phyloP scores from a whole-genome alignment of 2,329 filamentous ascomycete species.

The Pezicula radicicola region DNA sequence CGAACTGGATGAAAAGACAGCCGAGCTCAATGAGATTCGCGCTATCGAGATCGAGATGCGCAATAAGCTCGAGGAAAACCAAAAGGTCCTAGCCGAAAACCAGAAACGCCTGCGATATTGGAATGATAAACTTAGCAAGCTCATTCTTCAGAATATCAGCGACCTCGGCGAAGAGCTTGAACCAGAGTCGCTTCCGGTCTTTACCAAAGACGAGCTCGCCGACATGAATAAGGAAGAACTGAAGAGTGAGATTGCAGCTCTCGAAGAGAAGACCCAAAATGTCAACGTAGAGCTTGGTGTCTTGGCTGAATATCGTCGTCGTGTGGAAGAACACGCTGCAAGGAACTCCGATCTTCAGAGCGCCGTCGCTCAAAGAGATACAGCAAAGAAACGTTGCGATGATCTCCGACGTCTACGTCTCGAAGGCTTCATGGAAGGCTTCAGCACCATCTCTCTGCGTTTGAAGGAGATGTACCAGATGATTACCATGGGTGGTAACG shows the following conservation, averaged over 20 bases:
- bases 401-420: constrained; percentile 86
- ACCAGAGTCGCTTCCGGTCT: constrained; percentile 67
- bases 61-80: constrained; percentile 94
- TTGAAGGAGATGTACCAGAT: constrained; percentile 99
- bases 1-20: constrained; percentile 81
- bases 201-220: constrained; percentile 68
- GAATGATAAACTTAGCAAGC: constrained; percentile 84
- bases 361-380: constrained; percentile 75
- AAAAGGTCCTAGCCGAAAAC: constrained; percentile 84
- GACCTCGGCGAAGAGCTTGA: constrained; percentile 58
- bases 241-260: constrained; percentile 61
- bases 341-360: constrained; percentile 81
- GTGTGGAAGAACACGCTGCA: constrained; percentile 77
- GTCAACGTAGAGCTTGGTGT: constrained; percentile 86
- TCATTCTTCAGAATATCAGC: constrained; percentile 76
- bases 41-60: constrained; percentile 96
- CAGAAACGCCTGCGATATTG: constrained; percentile 81
- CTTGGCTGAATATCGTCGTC: constrained; percentile 80
- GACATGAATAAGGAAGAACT: constrained; percentile 64
- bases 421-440: constrained; percentile 98
- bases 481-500: constrained; percentile 99
- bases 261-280: constrained; percentile 78
- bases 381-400: constrained; percentile 88
- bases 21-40: constrained; percentile 83
- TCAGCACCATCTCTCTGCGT: constrained; percentile 87